These are phyloP conservation scores for Sugiyamaella sp. DNA, from an alignment of 1,139 yeast species.

Conservation along the genomic window DNA sequence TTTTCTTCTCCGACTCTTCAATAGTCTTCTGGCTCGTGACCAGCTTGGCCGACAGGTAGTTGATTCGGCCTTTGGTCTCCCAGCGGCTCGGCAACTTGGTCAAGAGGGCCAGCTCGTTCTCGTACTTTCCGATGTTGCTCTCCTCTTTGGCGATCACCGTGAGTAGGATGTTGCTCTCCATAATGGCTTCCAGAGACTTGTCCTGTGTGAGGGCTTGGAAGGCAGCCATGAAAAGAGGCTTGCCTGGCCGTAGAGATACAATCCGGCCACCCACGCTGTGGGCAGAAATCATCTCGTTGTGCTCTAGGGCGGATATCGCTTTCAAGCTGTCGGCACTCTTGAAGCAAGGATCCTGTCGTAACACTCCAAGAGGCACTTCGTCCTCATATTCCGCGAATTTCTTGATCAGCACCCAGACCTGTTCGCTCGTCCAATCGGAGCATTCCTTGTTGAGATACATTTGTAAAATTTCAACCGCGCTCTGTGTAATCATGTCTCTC, in stretches of 20 bases:
- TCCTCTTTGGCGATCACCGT: conserved; percentile 61
- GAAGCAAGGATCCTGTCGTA: conserved; percentile 55
- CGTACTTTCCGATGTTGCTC: conserved; percentile 63
- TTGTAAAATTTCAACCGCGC: conserved; percentile 86
- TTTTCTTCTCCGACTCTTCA: conserved; percentile 46
- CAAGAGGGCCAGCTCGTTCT: conserved; percentile 68
- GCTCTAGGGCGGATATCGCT: conserved; percentile 72
- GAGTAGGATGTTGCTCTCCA: conserved; percentile 65
- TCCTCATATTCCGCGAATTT: conserved; percentile 49
- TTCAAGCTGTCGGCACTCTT: conserved; percentile 53
- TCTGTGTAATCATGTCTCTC: conserved; percentile 76
- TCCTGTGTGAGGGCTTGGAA: conserved; percentile 67
- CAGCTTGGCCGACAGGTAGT: conserved; percentile 68
- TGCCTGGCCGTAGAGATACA: conserved; percentile 68
- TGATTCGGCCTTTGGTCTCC: conserved; percentile 61
- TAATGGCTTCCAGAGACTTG: conserved; percentile 55
- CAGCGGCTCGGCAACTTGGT: conserved; percentile 51
- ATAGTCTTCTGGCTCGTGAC: conserved; percentile 48
- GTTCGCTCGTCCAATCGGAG: conserved; percentile 69
- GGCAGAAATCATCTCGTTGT: conserved; percentile 71
- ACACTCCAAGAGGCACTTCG: conserved; percentile 26
- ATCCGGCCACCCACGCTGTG: conserved; percentile 76
- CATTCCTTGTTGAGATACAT: conserved; percentile 61
- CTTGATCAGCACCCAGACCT: conserved; percentile 85
- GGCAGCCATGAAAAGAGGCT: conserved; percentile 84